Percentiles rank a stretch among this genome's conserved stretches.
Evolutionary conservation across 116 monocot genomes (phyloP).

Genomic region (Cymodocea nodosa): DNA sequence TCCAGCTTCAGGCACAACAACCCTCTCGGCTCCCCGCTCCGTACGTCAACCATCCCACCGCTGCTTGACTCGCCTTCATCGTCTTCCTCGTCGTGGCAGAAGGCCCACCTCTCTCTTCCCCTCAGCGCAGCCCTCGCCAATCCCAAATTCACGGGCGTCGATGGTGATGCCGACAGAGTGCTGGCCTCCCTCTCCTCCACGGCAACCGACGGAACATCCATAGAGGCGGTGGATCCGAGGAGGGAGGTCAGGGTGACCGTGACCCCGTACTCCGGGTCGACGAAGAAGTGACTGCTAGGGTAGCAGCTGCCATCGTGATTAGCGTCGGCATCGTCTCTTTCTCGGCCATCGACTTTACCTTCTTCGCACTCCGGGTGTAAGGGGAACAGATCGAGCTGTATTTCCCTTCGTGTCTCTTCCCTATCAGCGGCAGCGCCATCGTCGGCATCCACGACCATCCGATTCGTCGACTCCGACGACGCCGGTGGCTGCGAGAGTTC

Average conservation of each 20-base stretch:
- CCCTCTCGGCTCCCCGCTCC: neutral
- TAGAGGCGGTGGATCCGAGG: neutral
- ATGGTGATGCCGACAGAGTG: neutral
- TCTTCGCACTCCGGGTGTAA: neutral
- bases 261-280: neutral
- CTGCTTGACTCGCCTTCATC: slow-evolving; percentile 3
- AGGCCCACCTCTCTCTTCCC: slow-evolving; percentile 27
- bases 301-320: neutral
- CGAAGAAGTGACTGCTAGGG: neutral
- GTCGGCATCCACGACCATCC: too few relatives aligned
- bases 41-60: neutral
- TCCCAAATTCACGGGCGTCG: neutral
- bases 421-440: neutral
- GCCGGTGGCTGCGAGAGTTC: neutral
- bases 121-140: slow-evolving; percentile 26
- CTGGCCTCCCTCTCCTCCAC: neutral
- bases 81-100: slow-evolving; percentile 12
- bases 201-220: neutral
- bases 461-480: neutral
- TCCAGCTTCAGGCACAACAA: slow-evolving; percentile 42
- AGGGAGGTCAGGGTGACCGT: neutral
- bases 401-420: neutral
- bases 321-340: neutral
- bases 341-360: neutral
- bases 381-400: slow-evolving; percentile 3